These are phyloP conservation scores for Xylariaceae sp. DNA, from an alignment of 2,329 filamentous ascomycete species.

Conservation along the genomic window DNA sequence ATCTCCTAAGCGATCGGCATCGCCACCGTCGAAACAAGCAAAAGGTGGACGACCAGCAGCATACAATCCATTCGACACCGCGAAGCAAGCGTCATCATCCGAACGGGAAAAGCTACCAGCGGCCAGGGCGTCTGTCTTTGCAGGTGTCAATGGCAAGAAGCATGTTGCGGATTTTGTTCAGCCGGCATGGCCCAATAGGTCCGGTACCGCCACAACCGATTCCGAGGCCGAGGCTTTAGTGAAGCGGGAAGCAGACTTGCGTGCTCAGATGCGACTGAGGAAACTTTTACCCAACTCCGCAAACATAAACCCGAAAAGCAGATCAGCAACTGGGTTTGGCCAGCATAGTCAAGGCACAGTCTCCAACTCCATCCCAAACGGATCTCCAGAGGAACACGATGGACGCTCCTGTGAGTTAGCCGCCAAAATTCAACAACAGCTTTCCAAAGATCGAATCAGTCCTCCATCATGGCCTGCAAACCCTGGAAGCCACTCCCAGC, in stretches of 20 bases:
- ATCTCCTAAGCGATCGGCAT: constrained; percentile 7
- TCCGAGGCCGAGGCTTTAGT: neutral
- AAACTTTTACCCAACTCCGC: constrained; percentile 11
- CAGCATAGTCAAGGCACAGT: neutral
- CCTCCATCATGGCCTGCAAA: constrained; percentile 52
- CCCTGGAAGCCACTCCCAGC: constrained; percentile 47
- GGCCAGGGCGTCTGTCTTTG: neutral
- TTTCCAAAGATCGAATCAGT: constrained; percentile 49
- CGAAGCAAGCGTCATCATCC: neutral
- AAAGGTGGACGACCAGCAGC: constrained; percentile 2
- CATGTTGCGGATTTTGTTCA: constrained; percentile 22
- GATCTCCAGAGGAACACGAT: constrained; percentile 7
- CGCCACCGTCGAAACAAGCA: constrained; percentile 16
- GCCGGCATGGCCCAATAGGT: constrained; percentile 24
- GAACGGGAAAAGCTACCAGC: constrained; percentile 1
- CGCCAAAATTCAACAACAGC: constrained; percentile 45
- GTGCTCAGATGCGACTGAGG: constrained; percentile 18
- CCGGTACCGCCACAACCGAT: constrained; percentile 1
- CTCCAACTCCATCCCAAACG: neutral
- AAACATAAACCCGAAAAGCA: constrained; percentile 11
- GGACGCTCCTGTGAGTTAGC: constrained; percentile 33
- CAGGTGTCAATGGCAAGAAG: constrained; percentile 2
- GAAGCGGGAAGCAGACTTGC: constrained; percentile 20
- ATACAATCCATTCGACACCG: constrained; percentile 15
- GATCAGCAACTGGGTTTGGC: neutral